Percentiles rank a stretch among this genome's conserved stretches.
Evolutionary conservation across 1,139 yeast genomes (phyloP).

Genomic region (Blastobotrys aristatus): DNA sequence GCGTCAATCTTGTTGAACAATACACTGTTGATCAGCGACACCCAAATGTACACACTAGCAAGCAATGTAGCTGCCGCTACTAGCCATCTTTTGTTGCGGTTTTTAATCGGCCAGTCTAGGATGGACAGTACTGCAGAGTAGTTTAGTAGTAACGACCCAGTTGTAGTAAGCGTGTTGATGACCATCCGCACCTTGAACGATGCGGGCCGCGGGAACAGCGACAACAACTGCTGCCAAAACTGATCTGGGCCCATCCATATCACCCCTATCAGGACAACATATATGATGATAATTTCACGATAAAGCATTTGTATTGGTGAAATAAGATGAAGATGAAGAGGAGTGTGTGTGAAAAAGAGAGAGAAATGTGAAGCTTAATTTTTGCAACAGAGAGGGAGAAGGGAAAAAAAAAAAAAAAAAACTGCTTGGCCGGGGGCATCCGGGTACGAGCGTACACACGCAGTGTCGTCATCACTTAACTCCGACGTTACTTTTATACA

Average conservation of each 20-base stretch:
- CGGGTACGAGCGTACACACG: no score
- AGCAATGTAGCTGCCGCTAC: background rate
- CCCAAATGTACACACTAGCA: constrained; percentile 4
- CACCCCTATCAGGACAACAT: background rate
- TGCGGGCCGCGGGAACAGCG: constrained; percentile 1
- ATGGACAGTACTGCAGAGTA: constrained; percentile 8
- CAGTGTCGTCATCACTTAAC: no score
- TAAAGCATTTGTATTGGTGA: background rate
- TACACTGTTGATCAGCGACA: background rate
- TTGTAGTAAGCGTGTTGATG: background rate
- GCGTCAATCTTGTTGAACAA: background rate
- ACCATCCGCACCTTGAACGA: background rate
- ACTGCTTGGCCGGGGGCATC: no score
- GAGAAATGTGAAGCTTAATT: background rate
- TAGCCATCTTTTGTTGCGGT: background rate
- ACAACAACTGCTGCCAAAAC: constrained; percentile 5
- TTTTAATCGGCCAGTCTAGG: background rate
- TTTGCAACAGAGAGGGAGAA: no score
- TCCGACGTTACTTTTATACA: no score
- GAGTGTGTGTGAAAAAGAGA: background rate
- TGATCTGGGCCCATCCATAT: constrained; percentile 1
- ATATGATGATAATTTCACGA: constrained; percentile 7
- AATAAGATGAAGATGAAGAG: background rate
- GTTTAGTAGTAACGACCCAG: constrained; percentile 5
- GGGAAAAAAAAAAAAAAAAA: no score